phyloP scores from a whole-genome alignment of 352 stramenopile species.

The Lagenidium giganteum region DNA sequence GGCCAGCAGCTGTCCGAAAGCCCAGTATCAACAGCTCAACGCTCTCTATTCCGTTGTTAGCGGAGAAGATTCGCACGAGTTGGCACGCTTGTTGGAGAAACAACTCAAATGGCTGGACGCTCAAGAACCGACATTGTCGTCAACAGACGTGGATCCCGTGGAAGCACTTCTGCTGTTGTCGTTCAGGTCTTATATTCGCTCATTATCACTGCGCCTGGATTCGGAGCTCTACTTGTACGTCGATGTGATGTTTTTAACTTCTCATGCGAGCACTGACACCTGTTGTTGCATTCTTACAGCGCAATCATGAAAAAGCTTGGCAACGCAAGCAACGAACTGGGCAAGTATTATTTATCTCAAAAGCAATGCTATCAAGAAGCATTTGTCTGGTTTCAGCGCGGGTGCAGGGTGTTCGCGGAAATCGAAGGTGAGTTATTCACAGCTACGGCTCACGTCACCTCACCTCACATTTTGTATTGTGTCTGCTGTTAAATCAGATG shows the following conservation, averaged over 20 bases:
- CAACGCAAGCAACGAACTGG: constrained; percentile 81
- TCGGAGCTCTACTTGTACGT: constrained; percentile 85
- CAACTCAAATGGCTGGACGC: too few species aligned
- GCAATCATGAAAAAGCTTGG: constrained; percentile 84
- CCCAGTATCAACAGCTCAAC: too few species aligned
- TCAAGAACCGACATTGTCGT: too few species aligned
- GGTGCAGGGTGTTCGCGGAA: constrained; percentile 71
- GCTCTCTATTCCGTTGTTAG: constrained; percentile 42
- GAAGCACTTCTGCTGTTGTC: constrained; percentile 39
- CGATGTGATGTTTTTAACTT: not conserved
- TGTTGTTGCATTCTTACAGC: constrained; percentile 27
- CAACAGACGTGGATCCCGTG: too few species aligned
- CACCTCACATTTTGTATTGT: not conserved
- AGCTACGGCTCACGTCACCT: not conserved
- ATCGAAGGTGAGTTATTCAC: constrained; percentile 53
- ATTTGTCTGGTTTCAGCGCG: constrained; percentile 75
- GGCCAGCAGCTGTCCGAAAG: too few species aligned
- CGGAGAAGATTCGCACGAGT: too few species aligned
- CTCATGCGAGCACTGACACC: not conserved
- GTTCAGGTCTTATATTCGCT: constrained; percentile 64
- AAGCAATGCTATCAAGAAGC: constrained; percentile 44
- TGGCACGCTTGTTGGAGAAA: too few species aligned
- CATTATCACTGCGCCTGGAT: constrained; percentile 51
- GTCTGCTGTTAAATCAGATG: constrained; percentile 30
- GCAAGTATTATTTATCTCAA: constrained; percentile 55